Percentiles rank a stretch among this genome's conserved stretches.
Conservation (phyloP, 805 yeast genomes). For the Pichia nanzhaoensis region DNA sequence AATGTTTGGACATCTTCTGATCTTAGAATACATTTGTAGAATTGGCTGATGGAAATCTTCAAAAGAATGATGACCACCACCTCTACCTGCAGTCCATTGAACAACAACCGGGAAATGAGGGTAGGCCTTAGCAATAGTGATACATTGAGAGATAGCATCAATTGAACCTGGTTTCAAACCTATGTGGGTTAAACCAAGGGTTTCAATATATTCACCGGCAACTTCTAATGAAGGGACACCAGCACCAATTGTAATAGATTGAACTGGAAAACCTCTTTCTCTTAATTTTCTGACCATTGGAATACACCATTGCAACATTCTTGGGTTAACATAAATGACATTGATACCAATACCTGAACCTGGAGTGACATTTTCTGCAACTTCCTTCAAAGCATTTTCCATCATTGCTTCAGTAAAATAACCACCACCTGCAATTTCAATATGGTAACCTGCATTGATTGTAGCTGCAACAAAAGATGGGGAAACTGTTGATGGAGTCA, state of each 20-base stretch:
- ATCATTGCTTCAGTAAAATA: constrained; percentile 71
- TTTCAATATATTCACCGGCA: constrained; percentile 91
- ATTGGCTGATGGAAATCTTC: constrained; percentile 99
- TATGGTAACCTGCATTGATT: constrained; percentile 92
- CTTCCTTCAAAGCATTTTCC: constrained; percentile 68
- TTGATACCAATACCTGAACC: constrained; percentile 91
- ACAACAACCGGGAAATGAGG: constrained; percentile 94
- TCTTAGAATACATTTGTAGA: constrained; percentile 89
- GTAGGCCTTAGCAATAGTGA: constrained; percentile 89
- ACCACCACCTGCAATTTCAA: constrained; percentile 99
- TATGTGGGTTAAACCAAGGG: constrained; percentile 85
- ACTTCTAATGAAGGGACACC: constrained; percentile 99
- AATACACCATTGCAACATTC: constrained; percentile 98
- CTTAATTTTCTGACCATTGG: constrained; percentile 88
- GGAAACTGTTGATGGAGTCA: constrained; percentile 97
- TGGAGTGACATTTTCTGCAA: constrained; percentile 62
- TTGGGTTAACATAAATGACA: constrained; percentile 92
- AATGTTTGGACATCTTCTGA: constrained; percentile 87
- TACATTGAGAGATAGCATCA: constrained; percentile 81
- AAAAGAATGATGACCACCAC: constrained; percentile 99
- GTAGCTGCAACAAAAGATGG: constrained; percentile 93
- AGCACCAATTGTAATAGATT: constrained; percentile 95
- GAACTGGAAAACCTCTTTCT: constrained; percentile 90
- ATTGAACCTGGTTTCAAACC: constrained; percentile 98
- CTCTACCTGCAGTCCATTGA: constrained; percentile 99